phyloP scores from a whole-genome alignment of 2,329 filamentous ascomycete species.

The Westerdykella aurantiaca region DNA sequence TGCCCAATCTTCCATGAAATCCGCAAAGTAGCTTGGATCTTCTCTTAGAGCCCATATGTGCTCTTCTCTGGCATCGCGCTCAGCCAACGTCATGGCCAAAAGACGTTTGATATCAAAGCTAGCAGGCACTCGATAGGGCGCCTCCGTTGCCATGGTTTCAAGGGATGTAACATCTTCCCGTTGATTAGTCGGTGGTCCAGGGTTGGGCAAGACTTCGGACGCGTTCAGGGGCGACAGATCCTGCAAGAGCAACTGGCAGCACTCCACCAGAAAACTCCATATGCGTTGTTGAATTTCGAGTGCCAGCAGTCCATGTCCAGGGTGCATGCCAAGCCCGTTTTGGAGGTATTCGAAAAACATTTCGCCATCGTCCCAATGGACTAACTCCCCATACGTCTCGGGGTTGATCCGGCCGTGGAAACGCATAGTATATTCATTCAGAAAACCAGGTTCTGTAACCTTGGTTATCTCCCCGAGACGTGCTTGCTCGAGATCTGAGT shows the following conservation, averaged over 20 bases:
- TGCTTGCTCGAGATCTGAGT: conserved; percentile 36
- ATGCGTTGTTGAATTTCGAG: conserved; percentile 49
- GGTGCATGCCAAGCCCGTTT: conserved; percentile 35
- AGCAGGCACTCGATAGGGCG: conserved; percentile 49
- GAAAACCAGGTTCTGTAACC: conserved; percentile 6
- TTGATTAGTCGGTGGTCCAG: conserved; percentile 23
- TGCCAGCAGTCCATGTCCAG: conserved; percentile 46
- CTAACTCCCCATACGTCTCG: conserved; percentile 35
- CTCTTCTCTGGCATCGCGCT: conserved; percentile 38
- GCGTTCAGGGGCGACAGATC: conserved; percentile 39
- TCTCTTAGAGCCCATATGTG: conserved; percentile 53
- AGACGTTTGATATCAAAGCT: conserved; percentile 45
- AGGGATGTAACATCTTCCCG: conserved; percentile 10
- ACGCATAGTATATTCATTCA: conserved; percentile 31
- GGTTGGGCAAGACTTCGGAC: conserved; percentile 38
- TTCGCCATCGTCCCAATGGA: conserved; percentile 33
- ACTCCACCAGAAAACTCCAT: conserved; percentile 46
- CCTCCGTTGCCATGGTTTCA: conserved; percentile 40
- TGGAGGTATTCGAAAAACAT: conserved; percentile 38
- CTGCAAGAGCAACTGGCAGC: conserved; percentile 46
- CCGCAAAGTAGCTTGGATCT: conserved; percentile 53
- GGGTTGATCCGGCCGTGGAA: conserved; percentile 22
- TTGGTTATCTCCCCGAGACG: conserved; percentile 4
- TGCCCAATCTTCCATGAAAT: conserved; percentile 38
- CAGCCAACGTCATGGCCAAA: conserved; percentile 39